A percentile compares a stretch with the other conserved stretches of the same genome.
Evolutionary conservation across 805 yeast genomes (phyloP).

Genomic region (Candida suzukii): DNA sequence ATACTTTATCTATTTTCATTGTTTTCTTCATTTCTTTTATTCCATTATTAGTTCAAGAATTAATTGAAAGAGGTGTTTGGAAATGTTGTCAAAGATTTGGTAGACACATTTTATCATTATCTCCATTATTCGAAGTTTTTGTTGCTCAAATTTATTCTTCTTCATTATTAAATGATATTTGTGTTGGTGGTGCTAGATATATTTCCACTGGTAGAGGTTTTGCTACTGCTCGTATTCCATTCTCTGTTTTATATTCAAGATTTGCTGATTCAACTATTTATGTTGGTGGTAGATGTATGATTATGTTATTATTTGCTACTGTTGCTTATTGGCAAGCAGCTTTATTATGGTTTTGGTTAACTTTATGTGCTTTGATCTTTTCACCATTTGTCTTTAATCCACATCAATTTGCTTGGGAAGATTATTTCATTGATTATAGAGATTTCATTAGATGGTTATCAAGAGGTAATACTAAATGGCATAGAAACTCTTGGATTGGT

Average conservation of each 20-base stretch:
- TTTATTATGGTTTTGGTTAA: slow-evolving; percentile 95
- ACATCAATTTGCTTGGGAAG: slow-evolving; percentile 95
- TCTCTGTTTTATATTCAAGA: slow-evolving; percentile 66
- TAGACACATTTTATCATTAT: slow-evolving; percentile 62
- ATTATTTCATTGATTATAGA: slow-evolving; percentile 93
- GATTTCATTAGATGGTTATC: slow-evolving; percentile 86
- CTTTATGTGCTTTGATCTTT: slow-evolving; percentile 76
- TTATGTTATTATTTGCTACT: slow-evolving; percentile 67
- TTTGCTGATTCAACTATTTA: slow-evolving; percentile 79
- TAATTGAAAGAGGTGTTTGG: slow-evolving; percentile 77
- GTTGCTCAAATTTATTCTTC: slow-evolving; percentile 75
- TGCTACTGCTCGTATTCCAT: slow-evolving; percentile 74
- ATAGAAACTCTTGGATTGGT: slow-evolving; percentile 85
- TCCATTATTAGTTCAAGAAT: slow-evolving; percentile 73
- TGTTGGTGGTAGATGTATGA: slow-evolving; percentile 74
- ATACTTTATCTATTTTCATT: slow-evolving; percentile 69
- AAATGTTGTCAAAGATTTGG: slow-evolving; percentile 63
- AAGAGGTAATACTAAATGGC: slow-evolving; percentile 88
- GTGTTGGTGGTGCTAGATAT: slow-evolving; percentile 83
- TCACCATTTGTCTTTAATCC: slow-evolving; percentile 97
- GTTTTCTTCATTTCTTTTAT: slow-evolving; percentile 76
- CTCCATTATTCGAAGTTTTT: slow-evolving; percentile 80
- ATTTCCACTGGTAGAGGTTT: slow-evolving; percentile 84
- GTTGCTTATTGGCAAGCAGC: slow-evolving; percentile 89
- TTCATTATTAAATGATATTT: slow-evolving; percentile 61